A percentile compares a stretch with the other conserved stretches of the same genome.
Evolutionary conservation across 495 filamentous ascomycete species (phyloP).

Genomic region (Barbatosphaeria neglecta): DNA sequence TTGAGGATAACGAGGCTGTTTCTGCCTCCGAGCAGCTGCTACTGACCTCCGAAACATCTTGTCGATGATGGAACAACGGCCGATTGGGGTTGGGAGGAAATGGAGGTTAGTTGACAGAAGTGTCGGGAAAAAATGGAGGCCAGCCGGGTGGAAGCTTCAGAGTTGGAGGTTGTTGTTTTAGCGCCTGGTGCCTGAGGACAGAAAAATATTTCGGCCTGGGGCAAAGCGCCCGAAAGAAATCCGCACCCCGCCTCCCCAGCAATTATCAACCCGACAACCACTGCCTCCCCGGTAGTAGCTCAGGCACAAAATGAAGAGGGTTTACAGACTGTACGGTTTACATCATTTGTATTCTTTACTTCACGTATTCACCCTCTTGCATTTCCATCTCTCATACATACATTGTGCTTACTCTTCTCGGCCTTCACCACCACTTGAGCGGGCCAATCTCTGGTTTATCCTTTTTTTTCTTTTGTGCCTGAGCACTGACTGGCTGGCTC

Average conservation of each 20-base stretch:
- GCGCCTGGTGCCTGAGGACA: background rate
- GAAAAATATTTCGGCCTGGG: background rate
- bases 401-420: too few relatives aligned
- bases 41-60: slow-evolving; percentile 87
- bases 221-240: too few relatives aligned
- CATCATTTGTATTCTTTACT: too few relatives aligned
- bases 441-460: background rate
- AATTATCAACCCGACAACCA: background rate
- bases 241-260: background rate
- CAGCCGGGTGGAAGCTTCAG: background rate
- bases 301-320: too few relatives aligned
- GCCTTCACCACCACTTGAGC: too few relatives aligned
- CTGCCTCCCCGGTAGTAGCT: too few relatives aligned
- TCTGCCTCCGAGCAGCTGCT: background rate
- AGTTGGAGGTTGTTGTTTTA: too few relatives aligned
- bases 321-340: too few relatives aligned
- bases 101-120: slow-evolving; percentile 23
- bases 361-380: too few relatives aligned
- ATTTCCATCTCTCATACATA: too few relatives aligned
- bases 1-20: slow-evolving; percentile 4
- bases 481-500: too few relatives aligned
- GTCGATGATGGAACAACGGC: slow-evolving; percentile 38
- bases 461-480: background rate
- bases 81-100: slow-evolving; percentile 27
- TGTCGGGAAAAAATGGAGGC: slow-evolving; percentile 14